These are phyloP conservation scores for Candida pseudocylindracea DNA, from an alignment of 1,139 yeast species.

Conservation along the genomic window DNA sequence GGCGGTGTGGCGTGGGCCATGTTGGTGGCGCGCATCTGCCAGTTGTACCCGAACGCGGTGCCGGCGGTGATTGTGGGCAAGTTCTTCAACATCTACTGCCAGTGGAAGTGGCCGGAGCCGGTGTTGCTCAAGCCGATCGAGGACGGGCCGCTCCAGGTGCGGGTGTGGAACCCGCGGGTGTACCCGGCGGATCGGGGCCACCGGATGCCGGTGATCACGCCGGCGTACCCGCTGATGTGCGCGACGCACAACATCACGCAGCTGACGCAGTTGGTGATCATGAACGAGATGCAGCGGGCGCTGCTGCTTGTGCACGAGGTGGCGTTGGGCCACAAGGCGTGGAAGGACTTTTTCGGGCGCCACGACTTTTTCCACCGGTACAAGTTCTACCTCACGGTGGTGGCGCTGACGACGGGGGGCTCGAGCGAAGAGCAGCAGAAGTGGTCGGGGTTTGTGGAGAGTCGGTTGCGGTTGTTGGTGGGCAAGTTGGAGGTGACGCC, in stretches of 20 bases:
- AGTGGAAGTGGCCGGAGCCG: slow-evolving; percentile 99
- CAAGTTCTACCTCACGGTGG: slow-evolving; percentile 67
- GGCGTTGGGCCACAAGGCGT: slow-evolving; percentile 31
- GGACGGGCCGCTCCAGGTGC: slow-evolving; percentile 89
- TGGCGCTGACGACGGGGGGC: slow-evolving; percentile 50
- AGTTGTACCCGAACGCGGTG: slow-evolving; percentile 86
- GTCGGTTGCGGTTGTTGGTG: slow-evolving; percentile 61
- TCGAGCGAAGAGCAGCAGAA: slow-evolving; percentile 56
- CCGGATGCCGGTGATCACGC: slow-evolving; percentile 97
- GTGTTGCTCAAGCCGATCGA: slow-evolving; percentile 80
- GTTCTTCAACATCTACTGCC: slow-evolving; percentile 63
- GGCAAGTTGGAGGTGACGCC: slow-evolving; percentile 57
- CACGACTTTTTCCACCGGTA: slow-evolving; percentile 69
- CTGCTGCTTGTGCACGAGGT: slow-evolving; percentile 51
- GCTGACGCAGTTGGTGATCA: slow-evolving; percentile 65
- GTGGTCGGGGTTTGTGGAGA: slow-evolving; percentile 88
- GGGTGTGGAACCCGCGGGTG: slow-evolving; percentile 91
- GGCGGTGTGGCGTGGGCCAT: slow-evolving; percentile 99
- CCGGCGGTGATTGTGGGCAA: slow-evolving; percentile 78
- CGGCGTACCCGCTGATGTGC: slow-evolving; percentile 98
- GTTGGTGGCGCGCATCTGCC: slow-evolving; percentile 94
- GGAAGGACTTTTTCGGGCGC: slow-evolving; percentile 58
- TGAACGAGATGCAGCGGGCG: slow-evolving; percentile 60
- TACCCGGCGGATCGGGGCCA: slow-evolving; percentile 79
- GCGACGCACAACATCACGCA: slow-evolving; percentile 90